Evolutionary conservation across 2,329 filamentous ascomycete genomes (phyloP).

Genomic region (Phaeosphaeria sp.): DNA sequence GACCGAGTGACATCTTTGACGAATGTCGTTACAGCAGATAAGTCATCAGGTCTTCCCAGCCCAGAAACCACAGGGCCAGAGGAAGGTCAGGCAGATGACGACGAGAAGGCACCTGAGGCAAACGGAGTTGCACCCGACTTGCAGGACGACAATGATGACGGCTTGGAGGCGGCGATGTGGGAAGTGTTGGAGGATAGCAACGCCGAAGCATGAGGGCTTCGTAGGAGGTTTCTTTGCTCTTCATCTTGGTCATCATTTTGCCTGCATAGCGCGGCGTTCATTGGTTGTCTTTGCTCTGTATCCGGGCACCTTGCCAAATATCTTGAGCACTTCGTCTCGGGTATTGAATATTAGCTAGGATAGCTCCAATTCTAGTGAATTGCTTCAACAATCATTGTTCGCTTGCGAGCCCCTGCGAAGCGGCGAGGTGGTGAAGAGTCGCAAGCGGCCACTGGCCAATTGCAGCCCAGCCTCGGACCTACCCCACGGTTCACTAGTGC

Average conservation of each 20-base stretch:
- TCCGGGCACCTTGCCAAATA: constrained; percentile 12
- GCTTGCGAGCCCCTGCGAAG: not conserved
- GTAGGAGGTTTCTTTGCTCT: constrained; percentile 1
- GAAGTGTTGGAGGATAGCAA: constrained; percentile 38
- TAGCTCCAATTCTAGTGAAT: not conserved
- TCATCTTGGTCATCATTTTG: constrained; percentile 19
- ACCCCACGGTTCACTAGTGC: not conserved
- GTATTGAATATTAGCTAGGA: constrained; percentile 7
- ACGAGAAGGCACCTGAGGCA: constrained; percentile 48
- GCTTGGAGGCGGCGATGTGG: constrained; percentile 52
- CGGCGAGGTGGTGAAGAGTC: not conserved
- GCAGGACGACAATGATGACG: constrained; percentile 62
- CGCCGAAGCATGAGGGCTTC: constrained; percentile 17
- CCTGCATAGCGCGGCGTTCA: constrained; percentile 49
- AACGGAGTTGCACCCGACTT: constrained; percentile 48
- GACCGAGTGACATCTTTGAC: constrained; percentile 55
- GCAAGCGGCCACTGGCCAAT: not conserved
- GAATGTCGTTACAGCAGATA: constrained; percentile 50
- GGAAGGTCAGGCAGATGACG: constrained; percentile 51
- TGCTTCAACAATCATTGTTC: not conserved
- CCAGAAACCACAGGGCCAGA: constrained; percentile 49
- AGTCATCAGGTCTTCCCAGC: constrained; percentile 49
- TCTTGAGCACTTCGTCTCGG: constrained; percentile 9
- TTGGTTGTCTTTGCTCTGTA: constrained; percentile 30
- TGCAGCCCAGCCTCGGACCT: not conserved